A percentile compares a stretch with the other conserved stretches of the same genome.
These are phyloP conservation scores for Botrytis hyacinthi DNA, from an alignment of 2,329 filamentous ascomycete species.

Conservation along the genomic window DNA sequence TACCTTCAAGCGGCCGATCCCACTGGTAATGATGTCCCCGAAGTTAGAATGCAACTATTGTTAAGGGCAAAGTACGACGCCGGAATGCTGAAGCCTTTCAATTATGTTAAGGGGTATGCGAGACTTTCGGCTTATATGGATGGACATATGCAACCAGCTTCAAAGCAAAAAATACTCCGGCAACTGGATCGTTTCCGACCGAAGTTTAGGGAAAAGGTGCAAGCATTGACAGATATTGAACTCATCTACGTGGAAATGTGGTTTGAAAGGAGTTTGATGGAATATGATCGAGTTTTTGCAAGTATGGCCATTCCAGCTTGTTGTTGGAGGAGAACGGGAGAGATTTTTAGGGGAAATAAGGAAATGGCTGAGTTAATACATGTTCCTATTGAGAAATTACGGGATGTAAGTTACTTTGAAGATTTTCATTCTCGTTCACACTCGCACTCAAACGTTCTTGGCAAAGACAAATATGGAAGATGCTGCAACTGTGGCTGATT, in stretches of 20 bases:
- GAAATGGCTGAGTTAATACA: constrained; percentile 98
- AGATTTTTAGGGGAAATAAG: constrained; percentile 96
- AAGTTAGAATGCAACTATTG: constrained; percentile 92
- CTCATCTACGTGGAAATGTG: constrained; percentile 97
- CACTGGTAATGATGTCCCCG: constrained; percentile 78
- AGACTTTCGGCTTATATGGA: constrained; percentile 90
- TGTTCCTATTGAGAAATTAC: constrained; percentile 83
- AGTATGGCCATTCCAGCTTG: constrained; percentile 98
- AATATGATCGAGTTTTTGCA: constrained; percentile 97
- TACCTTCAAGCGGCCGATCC: constrained; percentile 97
- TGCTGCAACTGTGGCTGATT: constrained; percentile 12
- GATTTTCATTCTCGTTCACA: neutral
- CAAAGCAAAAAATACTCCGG: constrained; percentile 85
- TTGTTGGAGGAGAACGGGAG: constrained; percentile 93
- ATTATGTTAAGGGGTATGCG: constrained; percentile 96
- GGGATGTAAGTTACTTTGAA: constrained; percentile 68
- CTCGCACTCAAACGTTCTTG: constrained; percentile 12
- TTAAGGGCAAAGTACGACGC: constrained; percentile 95
- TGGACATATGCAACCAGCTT: constrained; percentile 74
- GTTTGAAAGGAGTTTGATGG: constrained; percentile 95
- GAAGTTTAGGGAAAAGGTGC: constrained; percentile 93
- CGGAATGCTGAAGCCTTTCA: constrained; percentile 91
- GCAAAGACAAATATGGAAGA: neutral
- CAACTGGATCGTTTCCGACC: constrained; percentile 92
- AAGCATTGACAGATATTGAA: constrained; percentile 88